phyloP scores from a whole-genome alignment of 306 rosid species.

The Trifolium dubium region DNA sequence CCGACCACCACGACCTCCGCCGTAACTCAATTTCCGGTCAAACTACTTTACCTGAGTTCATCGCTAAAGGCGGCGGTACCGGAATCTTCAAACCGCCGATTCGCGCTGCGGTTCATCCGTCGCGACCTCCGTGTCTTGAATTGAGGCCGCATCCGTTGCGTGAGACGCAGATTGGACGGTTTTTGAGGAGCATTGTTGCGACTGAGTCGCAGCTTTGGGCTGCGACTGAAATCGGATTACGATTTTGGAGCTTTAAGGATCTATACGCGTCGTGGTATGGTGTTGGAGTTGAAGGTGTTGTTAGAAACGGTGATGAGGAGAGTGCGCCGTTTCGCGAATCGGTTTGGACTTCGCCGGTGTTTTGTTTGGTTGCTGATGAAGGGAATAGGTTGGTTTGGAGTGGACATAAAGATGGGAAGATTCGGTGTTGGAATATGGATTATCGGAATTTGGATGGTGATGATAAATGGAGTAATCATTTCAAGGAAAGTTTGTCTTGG shows the following conservation, averaged over 20 bases:
- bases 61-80: slow-evolving; percentile 73
- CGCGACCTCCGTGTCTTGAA: slow-evolving; percentile 77
- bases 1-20: slow-evolving; percentile 13
- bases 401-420: slow-evolving; percentile 86
- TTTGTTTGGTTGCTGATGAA: slow-evolving; percentile 81
- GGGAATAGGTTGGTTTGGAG: slow-evolving; percentile 77
- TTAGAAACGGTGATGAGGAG: slow-evolving; percentile 60
- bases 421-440: slow-evolving; percentile 82
- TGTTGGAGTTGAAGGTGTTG: slow-evolving; percentile 33
- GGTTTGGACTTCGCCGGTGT: slow-evolving; percentile 59
- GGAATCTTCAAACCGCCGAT: slow-evolving; percentile 68
- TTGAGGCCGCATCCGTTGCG: slow-evolving; percentile 86
- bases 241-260: slow-evolving; percentile 73
- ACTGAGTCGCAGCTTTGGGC: slow-evolving; percentile 80
- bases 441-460: slow-evolving; percentile 33
- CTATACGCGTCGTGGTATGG: slow-evolving; percentile 57
- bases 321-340: slow-evolving; percentile 78
- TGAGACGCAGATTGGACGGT: slow-evolving; percentile 84
- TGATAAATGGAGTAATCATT: slow-evolving; percentile 35
- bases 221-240: slow-evolving; percentile 68
- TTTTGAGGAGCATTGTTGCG: slow-evolving; percentile 65
- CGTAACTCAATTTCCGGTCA: slow-evolving; percentile 6
- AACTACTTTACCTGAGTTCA: slow-evolving; percentile 63
- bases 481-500: slow-evolving; percentile 65
- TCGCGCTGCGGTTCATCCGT: slow-evolving; percentile 75